Evolutionary conservation across 148 eudicot genomes (phyloP), one percentile per base, ranked within the genome.

Genomic region (Fagopyrum homotropicum): DNA sequence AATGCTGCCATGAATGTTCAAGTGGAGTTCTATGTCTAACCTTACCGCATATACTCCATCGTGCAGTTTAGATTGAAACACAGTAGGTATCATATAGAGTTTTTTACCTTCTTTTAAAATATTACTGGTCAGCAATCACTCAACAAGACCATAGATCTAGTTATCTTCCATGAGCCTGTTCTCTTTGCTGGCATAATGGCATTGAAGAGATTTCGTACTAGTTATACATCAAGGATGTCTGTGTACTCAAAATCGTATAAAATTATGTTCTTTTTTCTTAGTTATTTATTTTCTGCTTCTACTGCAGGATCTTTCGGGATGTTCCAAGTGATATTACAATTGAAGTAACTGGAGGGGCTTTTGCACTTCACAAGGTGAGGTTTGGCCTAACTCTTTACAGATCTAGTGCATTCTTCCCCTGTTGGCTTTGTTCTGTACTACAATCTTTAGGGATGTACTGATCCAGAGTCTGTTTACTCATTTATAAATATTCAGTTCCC

Each of bases 291-390:
- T 26, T 10, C 75, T 81, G 77, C 70, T 40, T 78, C 9, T 15
- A 45, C 50, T 83, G 84, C 81, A 95, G 98, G 97, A 91, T 92
- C 73, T 95, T 90, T 72, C 88, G 90, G 72, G 98, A 95, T 81
- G 97, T 95, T 76, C 93, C 97, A 4, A 95, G 98, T 73, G 98
- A 95, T 77, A 92, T 95, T 64, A 89, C 87, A 5, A 89, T 95
- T 44, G 91, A 87, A 77, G 94, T 92, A 51, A 81, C 81, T 73
- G 98, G 94, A 30, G 89, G 87, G 45, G 77, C 88, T 54, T 94
- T 90, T 80, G 82, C 92, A 26, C 85, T 95, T 77, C 98, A 95
- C 57, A 95, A 92, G 97, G 98, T 91, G 77, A 85, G 80, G 8
- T 35, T 72, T 66, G 9, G n/a, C 14, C 54, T 9, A 17, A 46